Base-by-base conservation (phyloP, 345 rosid species). In the Salix koriyanagi region DNA sequence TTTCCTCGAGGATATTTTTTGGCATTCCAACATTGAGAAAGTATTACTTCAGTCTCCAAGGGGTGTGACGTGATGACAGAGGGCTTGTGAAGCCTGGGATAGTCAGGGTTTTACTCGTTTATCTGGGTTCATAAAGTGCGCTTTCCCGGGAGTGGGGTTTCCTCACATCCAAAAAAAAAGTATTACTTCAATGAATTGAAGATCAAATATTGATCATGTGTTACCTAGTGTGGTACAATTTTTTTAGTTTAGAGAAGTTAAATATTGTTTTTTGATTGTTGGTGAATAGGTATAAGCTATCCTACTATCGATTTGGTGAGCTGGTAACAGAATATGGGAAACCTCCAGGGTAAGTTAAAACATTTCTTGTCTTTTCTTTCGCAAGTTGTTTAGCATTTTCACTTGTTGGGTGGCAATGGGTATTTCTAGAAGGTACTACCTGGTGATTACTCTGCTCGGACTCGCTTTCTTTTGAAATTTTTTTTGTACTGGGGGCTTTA, bases 301-400 rank as follows among this genome's bases (percentile, higher is more conserved):
- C 87, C 41, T 96, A 96, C 84, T 96, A 96, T 85, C 94, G 99
- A 52, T 96, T 96, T 64, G 99, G 99, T 36, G 99, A 96, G 89
- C 82, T 96, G 86, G 72, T 87, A 62, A 96, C 99, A 54, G 99
- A 96, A 83, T 92, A 92, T 34, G 97, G 97, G 81, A 92, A 83
- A 78, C 99, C 99, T 78, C 77, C 97, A 1, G 99, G 99, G 99
- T 96, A 88, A 78, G 95, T 85, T 69, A 52, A 26, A 41, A 50
- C 34, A n/a, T 67, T 50, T 41, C 65, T 4, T 5, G 13, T 39
- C 6, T 67, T 46, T 5, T 3, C 16, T 30, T 30, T 50, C 8
- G 9, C 69, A 34, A 16, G 13, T 19, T 30, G 41, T 34, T 34
- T 36, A 8, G 26, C 19, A 66, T 2, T 3, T 2, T 3, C 28